Evolutionary conservation across 169 alveolate genomes (phyloP).

Genomic region (Babesia bigemina): DNA sequence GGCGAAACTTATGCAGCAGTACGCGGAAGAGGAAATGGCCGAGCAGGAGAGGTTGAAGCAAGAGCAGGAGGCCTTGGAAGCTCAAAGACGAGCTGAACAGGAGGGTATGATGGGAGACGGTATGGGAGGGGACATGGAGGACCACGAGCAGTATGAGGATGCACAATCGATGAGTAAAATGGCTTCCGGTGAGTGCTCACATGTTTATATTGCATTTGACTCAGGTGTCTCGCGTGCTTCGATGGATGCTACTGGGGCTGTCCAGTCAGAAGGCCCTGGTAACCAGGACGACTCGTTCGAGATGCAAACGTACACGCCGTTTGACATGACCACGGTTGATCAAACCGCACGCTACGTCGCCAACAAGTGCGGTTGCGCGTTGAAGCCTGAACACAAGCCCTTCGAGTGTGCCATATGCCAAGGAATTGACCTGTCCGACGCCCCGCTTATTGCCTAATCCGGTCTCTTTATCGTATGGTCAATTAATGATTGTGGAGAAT

Average conservation of each 20-base stretch:
- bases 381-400: constrained; percentile 45
- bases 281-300: constrained; percentile 28
- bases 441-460: constrained; percentile 63
- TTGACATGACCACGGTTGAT: constrained; percentile 66
- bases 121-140: constrained; percentile 1
- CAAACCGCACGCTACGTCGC: constrained; percentile 61
- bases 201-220: not conserved
- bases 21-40: constrained; percentile 11
- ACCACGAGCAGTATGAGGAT: not conserved
- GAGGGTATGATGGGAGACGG: not conserved
- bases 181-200: not conserved
- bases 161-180: constrained; percentile 1
- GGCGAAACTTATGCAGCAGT: constrained; percentile 9
- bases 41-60: constrained; percentile 12
- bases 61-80: not conserved
- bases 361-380: constrained; percentile 61
- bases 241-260: not conserved
- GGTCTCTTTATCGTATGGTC: constrained; percentile 20
- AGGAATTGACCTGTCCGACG: constrained; percentile 67
- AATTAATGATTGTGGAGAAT: not conserved
- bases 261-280: not conserved
- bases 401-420: constrained; percentile 58
- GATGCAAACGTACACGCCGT: constrained; percentile 60
- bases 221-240: not conserved
- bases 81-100: constrained; percentile 6